phyloP scores from a whole-genome alignment of 2,329 filamentous ascomycete genomes.

The Penicillium expansum region DNA sequence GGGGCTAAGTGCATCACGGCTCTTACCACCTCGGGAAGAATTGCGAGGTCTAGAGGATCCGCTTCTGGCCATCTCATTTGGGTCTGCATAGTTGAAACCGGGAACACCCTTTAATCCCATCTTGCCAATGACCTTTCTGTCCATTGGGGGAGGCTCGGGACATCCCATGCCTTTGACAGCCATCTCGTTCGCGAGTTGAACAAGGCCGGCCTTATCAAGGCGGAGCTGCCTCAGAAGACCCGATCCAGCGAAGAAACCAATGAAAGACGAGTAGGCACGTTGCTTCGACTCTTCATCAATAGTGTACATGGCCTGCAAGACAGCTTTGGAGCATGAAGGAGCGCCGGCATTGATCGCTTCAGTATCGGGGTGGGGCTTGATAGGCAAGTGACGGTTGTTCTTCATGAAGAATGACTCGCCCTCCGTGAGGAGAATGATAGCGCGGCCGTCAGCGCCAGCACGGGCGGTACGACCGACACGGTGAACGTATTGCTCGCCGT shows the following conservation, averaged over 20 bases:
- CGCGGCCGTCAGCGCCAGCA: conserved; percentile 52
- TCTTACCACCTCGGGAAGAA: conserved; percentile 15
- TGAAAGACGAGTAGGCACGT: conserved; percentile 38
- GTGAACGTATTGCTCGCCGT: conserved; percentile 51
- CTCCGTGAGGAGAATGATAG: conserved; percentile 53
- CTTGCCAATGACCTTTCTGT: conserved; percentile 39
- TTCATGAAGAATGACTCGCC: conserved; percentile 53
- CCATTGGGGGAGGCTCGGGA: conserved; percentile 38
- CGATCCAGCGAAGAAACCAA: conserved; percentile 38
- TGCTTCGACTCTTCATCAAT: conserved; percentile 35
- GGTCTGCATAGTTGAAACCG: conserved; percentile 33
- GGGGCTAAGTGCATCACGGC: conserved; percentile 26
- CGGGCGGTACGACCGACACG: conserved; percentile 63
- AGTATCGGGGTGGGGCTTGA: conserved; percentile 47
- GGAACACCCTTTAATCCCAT: conserved; percentile 42
- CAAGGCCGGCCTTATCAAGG: conserved; percentile 35
- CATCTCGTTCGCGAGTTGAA: conserved; percentile 38
- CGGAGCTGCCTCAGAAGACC: conserved; percentile 31
- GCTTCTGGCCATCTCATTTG: conserved; percentile 11
- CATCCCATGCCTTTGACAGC: conserved; percentile 39
- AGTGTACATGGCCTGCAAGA: conserved; percentile 29
- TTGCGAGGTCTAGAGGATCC: conserved; percentile 11
- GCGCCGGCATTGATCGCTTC: conserved; percentile 40
- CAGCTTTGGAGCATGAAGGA: conserved; percentile 29
- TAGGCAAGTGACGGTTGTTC: conserved; percentile 50